These are phyloP conservation scores for Talaromyces sp. DNA, from an alignment of 2,329 filamentous ascomycete species.

Conservation along the genomic window DNA sequence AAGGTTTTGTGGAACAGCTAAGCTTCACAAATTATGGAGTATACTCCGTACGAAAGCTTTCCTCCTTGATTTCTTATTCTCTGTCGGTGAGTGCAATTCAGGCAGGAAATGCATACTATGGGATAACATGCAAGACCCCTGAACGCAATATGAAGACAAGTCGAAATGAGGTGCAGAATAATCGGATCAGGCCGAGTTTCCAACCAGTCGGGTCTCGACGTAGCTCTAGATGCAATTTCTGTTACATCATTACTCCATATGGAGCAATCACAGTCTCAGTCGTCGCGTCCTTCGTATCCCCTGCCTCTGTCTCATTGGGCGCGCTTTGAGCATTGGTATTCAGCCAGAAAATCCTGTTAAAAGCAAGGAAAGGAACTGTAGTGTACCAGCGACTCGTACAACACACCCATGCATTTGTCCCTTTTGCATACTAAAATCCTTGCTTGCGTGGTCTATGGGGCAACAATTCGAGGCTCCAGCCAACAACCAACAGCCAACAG, in stretches of 20 bases:
- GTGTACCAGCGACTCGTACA: neutral
- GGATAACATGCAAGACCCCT: neutral
- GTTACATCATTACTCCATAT: slow-evolving; percentile 2
- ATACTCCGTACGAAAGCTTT: neutral
- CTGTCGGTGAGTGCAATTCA: neutral
- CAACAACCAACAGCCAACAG: neutral
- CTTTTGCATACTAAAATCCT: neutral
- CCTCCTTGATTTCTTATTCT: neutral
- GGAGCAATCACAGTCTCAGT: neutral
- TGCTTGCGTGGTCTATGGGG: neutral
- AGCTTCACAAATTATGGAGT: neutral
- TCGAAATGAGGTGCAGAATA: neutral
- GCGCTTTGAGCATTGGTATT: neutral
- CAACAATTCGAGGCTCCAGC: neutral
- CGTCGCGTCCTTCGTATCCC: neutral
- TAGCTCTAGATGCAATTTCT: neutral
- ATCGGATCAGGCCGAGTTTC: neutral
- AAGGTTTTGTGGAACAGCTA: neutral
- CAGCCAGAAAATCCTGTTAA: neutral
- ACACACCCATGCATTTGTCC: neutral
- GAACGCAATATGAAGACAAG: neutral
- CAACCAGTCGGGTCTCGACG: neutral
- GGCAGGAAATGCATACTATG: neutral
- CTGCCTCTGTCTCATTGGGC: neutral
- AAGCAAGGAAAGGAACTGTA: neutral